Evolutionary conservation across 2,329 filamentous ascomycete species (phyloP).

Genomic region (Teratosphaeria pseudoeucalypti): DNA sequence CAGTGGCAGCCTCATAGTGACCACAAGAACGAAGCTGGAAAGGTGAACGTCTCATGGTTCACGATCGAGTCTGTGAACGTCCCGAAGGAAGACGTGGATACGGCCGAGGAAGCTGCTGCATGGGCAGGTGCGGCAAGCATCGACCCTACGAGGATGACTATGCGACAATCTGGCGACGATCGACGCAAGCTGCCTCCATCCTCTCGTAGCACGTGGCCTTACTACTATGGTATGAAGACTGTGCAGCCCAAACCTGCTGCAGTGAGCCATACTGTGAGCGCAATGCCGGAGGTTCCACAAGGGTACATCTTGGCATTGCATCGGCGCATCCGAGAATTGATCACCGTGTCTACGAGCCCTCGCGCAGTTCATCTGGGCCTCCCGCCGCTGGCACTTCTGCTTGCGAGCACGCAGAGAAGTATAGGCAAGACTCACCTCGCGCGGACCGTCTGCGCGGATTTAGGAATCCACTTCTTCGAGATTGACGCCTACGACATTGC

Average conservation of each 20-base stretch:
- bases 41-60: constrained; percentile 69
- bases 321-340: constrained; percentile 66
- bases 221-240: constrained; percentile 73
- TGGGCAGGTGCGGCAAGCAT: constrained; percentile 85
- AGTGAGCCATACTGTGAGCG: constrained; percentile 1
- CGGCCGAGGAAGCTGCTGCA: constrained; percentile 51
- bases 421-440: constrained; percentile 85
- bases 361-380: constrained; percentile 78
- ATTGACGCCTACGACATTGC: constrained; percentile 91
- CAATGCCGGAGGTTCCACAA: constrained; percentile 28
- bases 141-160: constrained; percentile 74
- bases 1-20: constrained; percentile 7
- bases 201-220: constrained; percentile 71
- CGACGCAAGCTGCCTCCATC: constrained; percentile 69
- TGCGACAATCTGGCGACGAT: constrained; percentile 84
- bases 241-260: constrained; percentile 33
- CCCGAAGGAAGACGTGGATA: constrained; percentile 38
- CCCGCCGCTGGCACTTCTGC: constrained; percentile 75
- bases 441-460: constrained; percentile 67
- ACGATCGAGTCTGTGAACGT: constrained; percentile 64
- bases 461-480: constrained; percentile 78
- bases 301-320: constrained; percentile 36
- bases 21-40: constrained; percentile 23
- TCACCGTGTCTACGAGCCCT: constrained; percentile 79
- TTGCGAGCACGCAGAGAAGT: constrained; percentile 84